Evolutionary conservation across 2,329 filamentous ascomycete species (phyloP).

Genomic region (Alternaria arbusti): DNA sequence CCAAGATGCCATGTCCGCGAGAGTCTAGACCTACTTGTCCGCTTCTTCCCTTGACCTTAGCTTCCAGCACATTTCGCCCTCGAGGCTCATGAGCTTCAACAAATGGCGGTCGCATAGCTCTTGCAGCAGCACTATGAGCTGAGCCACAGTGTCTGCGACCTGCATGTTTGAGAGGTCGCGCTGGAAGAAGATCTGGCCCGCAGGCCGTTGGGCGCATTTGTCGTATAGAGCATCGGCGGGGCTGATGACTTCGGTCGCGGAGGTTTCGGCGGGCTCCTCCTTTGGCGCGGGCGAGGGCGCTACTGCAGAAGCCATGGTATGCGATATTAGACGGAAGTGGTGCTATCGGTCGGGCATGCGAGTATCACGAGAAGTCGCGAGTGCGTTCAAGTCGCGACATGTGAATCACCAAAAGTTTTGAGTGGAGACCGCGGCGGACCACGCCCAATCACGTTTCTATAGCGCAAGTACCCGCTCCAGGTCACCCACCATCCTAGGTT

Average conservation of each 20-base stretch:
- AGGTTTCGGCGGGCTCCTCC: constrained; percentile 18
- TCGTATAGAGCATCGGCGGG: constrained; percentile 47
- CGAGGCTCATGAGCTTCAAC: constrained; percentile 47
- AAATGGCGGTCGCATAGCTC: constrained; percentile 44
- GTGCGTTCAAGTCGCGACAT: constrained; percentile 9
- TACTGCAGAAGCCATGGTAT: constrained; percentile 32
- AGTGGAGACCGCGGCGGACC: constrained; percentile 1
- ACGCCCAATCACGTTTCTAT: background rate
- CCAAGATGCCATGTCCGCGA: background rate
- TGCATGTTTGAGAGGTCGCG: constrained; percentile 48
- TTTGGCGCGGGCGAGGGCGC: constrained; percentile 26
- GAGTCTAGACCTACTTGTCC: constrained; percentile 38
- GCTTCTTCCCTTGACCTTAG: constrained; percentile 44
- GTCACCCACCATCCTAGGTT: background rate
- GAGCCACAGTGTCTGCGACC: constrained; percentile 41
- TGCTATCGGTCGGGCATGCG: constrained; percentile 31
- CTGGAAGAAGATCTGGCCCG: constrained; percentile 49
- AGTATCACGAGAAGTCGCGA: constrained; percentile 2
- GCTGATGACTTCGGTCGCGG: constrained; percentile 16
- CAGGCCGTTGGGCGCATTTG: constrained; percentile 42
- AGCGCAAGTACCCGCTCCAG: background rate
- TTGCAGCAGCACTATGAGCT: constrained; percentile 41
- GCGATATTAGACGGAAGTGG: constrained; percentile 4
- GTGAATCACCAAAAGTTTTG: constrained; percentile 8
- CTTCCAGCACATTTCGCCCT: constrained; percentile 48